Base-by-base conservation (phyloP, 2,329 filamentous ascomycete genomes). In the Xylariaceae sp. region DNA sequence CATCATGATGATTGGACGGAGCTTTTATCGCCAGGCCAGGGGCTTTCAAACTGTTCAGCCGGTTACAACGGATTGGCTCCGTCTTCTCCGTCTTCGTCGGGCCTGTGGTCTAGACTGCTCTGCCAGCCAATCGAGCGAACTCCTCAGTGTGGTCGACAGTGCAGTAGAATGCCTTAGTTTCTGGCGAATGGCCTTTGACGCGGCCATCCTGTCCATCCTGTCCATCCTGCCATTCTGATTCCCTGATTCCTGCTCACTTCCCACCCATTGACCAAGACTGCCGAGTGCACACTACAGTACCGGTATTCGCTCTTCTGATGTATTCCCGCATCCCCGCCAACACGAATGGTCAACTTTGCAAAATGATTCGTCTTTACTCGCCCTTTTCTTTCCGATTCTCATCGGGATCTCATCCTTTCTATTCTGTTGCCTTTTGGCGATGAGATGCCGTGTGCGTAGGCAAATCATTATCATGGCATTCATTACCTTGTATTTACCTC, bases 21-120 rank as follows among this genome's bases (percentile, higher is more conserved):
- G 9, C 1, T 12, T 4, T 9, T 30, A 49, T 46, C 50, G 42
- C 43, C 57, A 42, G 53, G 42, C 43, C 57, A 42, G 53, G 51
- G 51, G 42, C 47, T 57, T 55, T 49, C 55, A 60, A 57, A 60
- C 56, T 60, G 56, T 56, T 57, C 55, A 60, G 57, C 59, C 57
- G 57, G 59, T 49, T 51, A 47, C 55, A 39, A 54, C 40, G 44
- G 51, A 60, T 60, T 60, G 59, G 59, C 52, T 53, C 47, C n/a
- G 32, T 32, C 34, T 45, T 11, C 51, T 49, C 53, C 50, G 48
- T 55, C 27, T 34, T 49, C 42, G 43, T 50, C 47, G 42, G 46
- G 55, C 19, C 48, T 32, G 41, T 42, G 56, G 56, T 58, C 56
- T 58, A 58, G 56, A 58, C 56, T 58, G 30, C 43, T 41, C 55